phyloP scores from a whole-genome alignment of 371 early-diverging fungal species.

The Syncephalastrum racemosum region DNA sequence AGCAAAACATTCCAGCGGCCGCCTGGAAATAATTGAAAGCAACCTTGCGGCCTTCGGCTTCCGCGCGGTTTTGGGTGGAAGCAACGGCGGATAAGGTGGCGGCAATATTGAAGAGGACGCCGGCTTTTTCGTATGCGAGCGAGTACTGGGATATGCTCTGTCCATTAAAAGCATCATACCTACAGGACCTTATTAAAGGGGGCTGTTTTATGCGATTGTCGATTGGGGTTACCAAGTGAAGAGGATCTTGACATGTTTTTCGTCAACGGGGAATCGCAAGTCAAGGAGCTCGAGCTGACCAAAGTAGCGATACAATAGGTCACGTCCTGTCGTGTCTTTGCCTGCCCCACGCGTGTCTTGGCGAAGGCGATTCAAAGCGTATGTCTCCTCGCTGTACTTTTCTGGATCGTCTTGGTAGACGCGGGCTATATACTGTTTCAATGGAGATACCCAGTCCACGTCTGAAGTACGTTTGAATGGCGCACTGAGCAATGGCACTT shows the following conservation, averaged over 20 bases:
- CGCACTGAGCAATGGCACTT: slow-evolving; percentile 54
- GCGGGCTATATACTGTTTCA: slow-evolving; percentile 79
- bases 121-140: slow-evolving; percentile 95
- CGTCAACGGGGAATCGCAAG: slow-evolving; percentile 89
- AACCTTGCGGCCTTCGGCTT: slow-evolving; percentile 73
- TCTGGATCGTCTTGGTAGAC: slow-evolving; percentile 92
- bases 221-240: slow-evolving; percentile 78
- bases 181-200: slow-evolving; percentile 19
- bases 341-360: slow-evolving; percentile 96
- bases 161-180: slow-evolving; percentile 85
- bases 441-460: slow-evolving; percentile 83
- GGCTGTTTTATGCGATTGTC: not conserved
- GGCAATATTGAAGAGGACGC: slow-evolving; percentile 92
- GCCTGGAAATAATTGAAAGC: slow-evolving; percentile 90
- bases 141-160: slow-evolving; percentile 71
- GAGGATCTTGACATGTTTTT: slow-evolving; percentile 80
- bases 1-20: slow-evolving; percentile 89
- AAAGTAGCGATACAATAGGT: slow-evolving; percentile 93
- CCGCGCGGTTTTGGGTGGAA: slow-evolving; percentile 70
- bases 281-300: slow-evolving; percentile 95
- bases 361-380: slow-evolving; percentile 83
- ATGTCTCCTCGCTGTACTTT: slow-evolving; percentile 82
- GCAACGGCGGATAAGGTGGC: slow-evolving; percentile 76
- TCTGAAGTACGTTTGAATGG: slow-evolving; percentile 88
- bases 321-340: slow-evolving; percentile 86